These are phyloP conservation scores for Pestalotiopsis sp. DNA, from an alignment of 2,329 filamentous ascomycete species.

Conservation along the genomic window DNA sequence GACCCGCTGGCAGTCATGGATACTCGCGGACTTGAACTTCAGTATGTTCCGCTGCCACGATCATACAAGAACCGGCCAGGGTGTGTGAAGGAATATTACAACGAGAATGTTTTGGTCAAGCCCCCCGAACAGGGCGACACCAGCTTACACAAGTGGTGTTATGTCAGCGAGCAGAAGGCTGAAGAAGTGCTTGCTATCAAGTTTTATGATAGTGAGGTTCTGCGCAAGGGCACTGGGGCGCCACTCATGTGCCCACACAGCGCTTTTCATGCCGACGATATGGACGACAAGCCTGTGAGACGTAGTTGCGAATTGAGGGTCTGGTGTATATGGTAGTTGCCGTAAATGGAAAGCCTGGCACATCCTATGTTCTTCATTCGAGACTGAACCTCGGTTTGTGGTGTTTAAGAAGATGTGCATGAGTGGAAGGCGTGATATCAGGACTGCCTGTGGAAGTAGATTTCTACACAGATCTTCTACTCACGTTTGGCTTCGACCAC, in stretches of 20 bases:
- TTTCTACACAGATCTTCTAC: too few species aligned
- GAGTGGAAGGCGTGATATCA: too few species aligned
- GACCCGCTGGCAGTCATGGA: conserved; percentile 23
- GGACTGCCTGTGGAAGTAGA: too few species aligned
- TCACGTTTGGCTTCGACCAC: too few species aligned
- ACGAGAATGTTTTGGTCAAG: conserved; percentile 13
- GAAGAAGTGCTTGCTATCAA: conserved; percentile 22
- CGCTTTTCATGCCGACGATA: not conserved
- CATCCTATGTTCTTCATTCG: too few species aligned
- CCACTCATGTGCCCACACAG: conserved; percentile 7
- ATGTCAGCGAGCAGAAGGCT: conserved; percentile 18
- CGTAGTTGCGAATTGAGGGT: conserved; percentile 10
- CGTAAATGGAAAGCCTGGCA: not conserved
- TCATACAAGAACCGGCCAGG: conserved; percentile 13
- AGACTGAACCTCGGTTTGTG: not conserved
- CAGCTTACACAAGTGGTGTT: conserved; percentile 22
- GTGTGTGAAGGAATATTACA: conserved; percentile 3
- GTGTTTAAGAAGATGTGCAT: not conserved
- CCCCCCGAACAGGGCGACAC: conserved; percentile 14
- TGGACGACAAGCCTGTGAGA: not conserved
- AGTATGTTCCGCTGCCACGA: conserved; percentile 18
- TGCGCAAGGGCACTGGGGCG: not conserved
- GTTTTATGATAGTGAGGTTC: conserved; percentile 23
- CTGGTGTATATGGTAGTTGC: conserved; percentile 7
- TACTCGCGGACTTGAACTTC: conserved; percentile 14